These are phyloP conservation scores for Bullera alba DNA, from an alignment of 768 basidiomycete species.

Conservation along the genomic window DNA sequence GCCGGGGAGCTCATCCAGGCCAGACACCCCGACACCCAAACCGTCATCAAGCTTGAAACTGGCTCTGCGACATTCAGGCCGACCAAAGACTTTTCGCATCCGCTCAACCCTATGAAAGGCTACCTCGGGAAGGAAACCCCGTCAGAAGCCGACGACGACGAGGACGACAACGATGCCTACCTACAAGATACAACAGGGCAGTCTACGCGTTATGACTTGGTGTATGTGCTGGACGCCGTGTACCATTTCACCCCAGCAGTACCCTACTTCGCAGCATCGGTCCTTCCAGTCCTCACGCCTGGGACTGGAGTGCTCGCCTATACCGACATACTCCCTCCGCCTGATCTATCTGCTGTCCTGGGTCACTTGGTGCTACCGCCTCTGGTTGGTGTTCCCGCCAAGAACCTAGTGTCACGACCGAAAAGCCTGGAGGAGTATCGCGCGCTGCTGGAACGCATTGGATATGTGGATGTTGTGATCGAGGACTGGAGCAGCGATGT, in stretches of 20 bases:
- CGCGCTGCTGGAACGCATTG: slow-evolving; percentile 9
- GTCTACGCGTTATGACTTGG: slow-evolving; percentile 36
- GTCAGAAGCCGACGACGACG: slow-evolving; percentile 9
- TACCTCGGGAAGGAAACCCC: slow-evolving; percentile 16
- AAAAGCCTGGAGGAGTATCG: slow-evolving; percentile 13
- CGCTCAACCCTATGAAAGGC: slow-evolving; percentile 32
- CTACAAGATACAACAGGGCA: not conserved
- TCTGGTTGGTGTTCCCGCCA: slow-evolving; percentile 17
- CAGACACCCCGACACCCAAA: slow-evolving; percentile 5
- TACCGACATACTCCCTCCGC: slow-evolving; percentile 35
- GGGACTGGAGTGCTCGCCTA: slow-evolving; percentile 22
- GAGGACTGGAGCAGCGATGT: slow-evolving; percentile 35
- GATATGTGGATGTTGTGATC: slow-evolving; percentile 18
- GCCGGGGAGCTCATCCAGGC: slow-evolving; percentile 10
- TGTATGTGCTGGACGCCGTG: slow-evolving; percentile 38
- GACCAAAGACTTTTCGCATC: slow-evolving; percentile 24
- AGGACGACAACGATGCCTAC: slow-evolving; percentile 8
- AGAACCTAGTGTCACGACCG: slow-evolving; percentile 17
- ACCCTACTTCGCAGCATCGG: slow-evolving; percentile 14
- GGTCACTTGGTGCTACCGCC: slow-evolving; percentile 19
- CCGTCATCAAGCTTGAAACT: slow-evolving; percentile 14
- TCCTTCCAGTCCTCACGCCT: slow-evolving; percentile 7
- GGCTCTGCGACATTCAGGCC: slow-evolving; percentile 18
- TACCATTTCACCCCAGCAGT: slow-evolving; percentile 36
- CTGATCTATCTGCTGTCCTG: slow-evolving; percentile 3